These are phyloP conservation scores for Saposhnikovia divaricata DNA, from an alignment of 129 eudicot genomes.

Conservation along the genomic window DNA sequence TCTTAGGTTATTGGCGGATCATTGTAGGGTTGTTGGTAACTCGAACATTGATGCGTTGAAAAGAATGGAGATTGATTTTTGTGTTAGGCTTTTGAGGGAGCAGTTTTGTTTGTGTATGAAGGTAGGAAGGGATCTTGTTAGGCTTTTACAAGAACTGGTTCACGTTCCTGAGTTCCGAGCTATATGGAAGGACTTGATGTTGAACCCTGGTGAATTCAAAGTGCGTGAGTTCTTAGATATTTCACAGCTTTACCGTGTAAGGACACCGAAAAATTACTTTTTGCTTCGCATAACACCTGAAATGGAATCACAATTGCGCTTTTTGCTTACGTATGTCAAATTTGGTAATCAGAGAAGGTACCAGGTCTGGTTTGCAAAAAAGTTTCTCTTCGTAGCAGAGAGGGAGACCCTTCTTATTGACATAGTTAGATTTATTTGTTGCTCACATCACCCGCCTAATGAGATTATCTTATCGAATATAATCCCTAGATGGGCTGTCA, in stretches of 20 bases:
- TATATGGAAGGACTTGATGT: constrained; percentile 62
- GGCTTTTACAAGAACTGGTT: constrained; percentile 71
- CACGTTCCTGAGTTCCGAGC: constrained; percentile 63
- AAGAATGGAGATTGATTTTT: constrained; percentile 53
- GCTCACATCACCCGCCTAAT: constrained; percentile 65
- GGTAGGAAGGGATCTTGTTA: constrained; percentile 75
- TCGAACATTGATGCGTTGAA: constrained; percentile 36
- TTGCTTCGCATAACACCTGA: constrained; percentile 61
- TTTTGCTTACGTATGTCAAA: constrained; percentile 65
- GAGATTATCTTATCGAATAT: constrained; percentile 45
- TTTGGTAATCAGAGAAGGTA: constrained; percentile 55
- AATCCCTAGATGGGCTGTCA: constrained; percentile 77
- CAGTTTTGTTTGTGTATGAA: constrained; percentile 55
- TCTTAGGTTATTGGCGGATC: constrained; percentile 63
- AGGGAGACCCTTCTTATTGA: constrained; percentile 45
- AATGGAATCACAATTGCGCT: constrained; percentile 68
- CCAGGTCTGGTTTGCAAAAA: constrained; percentile 63
- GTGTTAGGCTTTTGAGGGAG: constrained; percentile 49
- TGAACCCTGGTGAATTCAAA: constrained; percentile 32
- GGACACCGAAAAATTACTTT: constrained; percentile 57
- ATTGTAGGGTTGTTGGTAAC: constrained; percentile 31
- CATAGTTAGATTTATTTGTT: constrained; percentile 70
- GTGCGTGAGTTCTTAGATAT: constrained; percentile 38
- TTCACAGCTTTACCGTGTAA: constrained; percentile 39
- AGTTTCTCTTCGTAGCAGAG: constrained; percentile 39